A percentile compares a stretch with the other conserved stretches of the same genome.
These are phyloP conservation scores for Steccherinum ochraceum DNA, from an alignment of 768 basidiomycete genomes.

Conservation along the genomic window DNA sequence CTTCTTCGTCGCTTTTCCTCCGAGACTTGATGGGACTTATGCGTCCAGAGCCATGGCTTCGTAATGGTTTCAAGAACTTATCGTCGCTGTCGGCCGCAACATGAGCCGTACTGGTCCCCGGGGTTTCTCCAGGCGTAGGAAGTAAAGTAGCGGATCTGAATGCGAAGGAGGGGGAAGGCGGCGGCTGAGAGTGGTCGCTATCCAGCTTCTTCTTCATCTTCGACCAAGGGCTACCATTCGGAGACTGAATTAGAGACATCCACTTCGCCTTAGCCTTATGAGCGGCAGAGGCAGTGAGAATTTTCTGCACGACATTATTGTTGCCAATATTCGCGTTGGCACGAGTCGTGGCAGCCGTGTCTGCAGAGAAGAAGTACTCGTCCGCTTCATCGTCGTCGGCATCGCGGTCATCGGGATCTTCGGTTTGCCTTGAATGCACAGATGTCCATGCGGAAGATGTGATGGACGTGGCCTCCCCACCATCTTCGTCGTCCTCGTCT, in stretches of 20 bases:
- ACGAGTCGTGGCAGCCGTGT: constrained; percentile 7
- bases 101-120: not conserved
- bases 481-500: constrained; percentile 35
- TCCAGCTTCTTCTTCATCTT: not conserved
- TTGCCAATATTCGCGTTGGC: constrained; percentile 12
- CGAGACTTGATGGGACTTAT: constrained; percentile 9
- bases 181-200: not conserved
- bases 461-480: constrained; percentile 44
- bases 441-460: constrained; percentile 49
- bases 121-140: not conserved
- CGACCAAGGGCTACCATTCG: not conserved
- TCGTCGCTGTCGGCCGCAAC: not conserved
- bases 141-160: not conserved
- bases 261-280: constrained; percentile 53
- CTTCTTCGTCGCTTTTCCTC: constrained; percentile 29
- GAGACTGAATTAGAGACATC: constrained; percentile 34
- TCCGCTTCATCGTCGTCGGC: constrained; percentile 16
- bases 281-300: constrained; percentile 35
- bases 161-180: not conserved
- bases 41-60: constrained; percentile 5
- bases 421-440: constrained; percentile 28
- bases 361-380: constrained; percentile 23
- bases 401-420: constrained; percentile 12
- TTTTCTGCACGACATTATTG: constrained; percentile 22
- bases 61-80: constrained; percentile 4